phyloP scores from a whole-genome alignment of 495 filamentous ascomycete genomes.

The Darksidea phi region DNA sequence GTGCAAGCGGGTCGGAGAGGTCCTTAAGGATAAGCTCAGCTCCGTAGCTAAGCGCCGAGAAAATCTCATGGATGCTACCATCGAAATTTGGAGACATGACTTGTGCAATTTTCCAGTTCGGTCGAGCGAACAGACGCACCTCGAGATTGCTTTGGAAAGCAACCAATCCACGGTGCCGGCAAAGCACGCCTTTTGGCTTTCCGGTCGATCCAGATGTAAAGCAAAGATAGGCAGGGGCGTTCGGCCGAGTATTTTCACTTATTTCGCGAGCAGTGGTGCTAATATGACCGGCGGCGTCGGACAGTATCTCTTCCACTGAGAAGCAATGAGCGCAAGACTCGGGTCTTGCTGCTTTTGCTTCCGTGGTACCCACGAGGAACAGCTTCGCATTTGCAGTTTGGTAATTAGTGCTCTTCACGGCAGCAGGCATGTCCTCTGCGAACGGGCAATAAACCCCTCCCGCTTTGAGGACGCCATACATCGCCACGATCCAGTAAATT shows the following conservation, averaged over 20 bases:
- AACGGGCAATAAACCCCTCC: conserved; percentile 11
- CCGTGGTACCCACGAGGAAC: background rate
- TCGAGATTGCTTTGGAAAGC: conserved; percentile 17
- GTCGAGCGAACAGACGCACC: conserved; percentile 1
- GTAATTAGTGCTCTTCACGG: background rate
- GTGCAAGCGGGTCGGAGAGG: background rate
- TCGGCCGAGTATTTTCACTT: background rate
- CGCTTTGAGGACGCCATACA: conserved; percentile 20
- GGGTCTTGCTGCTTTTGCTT: background rate
- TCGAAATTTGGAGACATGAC: conserved; percentile 27
- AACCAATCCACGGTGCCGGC: conserved; percentile 16
- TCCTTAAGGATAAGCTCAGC: conserved; percentile 9
- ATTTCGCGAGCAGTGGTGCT: background rate
- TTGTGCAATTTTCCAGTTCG: conserved; percentile 12
- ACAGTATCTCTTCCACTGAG: conserved; percentile 16
- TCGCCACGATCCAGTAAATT: conserved; percentile 23
- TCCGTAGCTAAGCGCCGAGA: conserved; percentile 25
- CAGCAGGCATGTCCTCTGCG: background rate
- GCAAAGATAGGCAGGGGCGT: conserved; percentile 17
- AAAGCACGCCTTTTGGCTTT: conserved; percentile 24
- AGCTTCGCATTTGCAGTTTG: conserved; percentile 2
- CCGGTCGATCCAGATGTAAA: conserved; percentile 26
- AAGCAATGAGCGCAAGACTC: background rate
- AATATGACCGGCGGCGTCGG: background rate
- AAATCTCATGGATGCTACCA: conserved; percentile 29